These are phyloP conservation scores for Ustilago loliicola DNA, from an alignment of 1,284 basidiomycete species.

Conservation along the genomic window DNA sequence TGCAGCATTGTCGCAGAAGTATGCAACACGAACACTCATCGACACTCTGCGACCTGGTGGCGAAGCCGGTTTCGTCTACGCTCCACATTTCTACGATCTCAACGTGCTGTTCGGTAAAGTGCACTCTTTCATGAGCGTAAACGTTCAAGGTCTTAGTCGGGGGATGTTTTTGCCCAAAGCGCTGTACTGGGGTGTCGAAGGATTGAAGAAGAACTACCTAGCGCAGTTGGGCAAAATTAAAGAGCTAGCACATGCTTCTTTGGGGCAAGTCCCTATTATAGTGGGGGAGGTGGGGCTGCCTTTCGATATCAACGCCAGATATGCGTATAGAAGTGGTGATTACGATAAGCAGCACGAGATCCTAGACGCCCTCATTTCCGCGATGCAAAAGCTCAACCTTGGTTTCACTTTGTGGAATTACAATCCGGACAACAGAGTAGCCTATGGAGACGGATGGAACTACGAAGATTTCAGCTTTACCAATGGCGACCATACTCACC, in stretches of 20 bases:
- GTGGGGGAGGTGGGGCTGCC: slow-evolving; percentile 68
- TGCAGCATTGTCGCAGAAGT: slow-evolving; percentile 43
- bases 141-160: slow-evolving; percentile 66
- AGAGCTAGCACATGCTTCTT: slow-evolving; percentile 39
- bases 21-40: slow-evolving; percentile 47
- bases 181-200: slow-evolving; percentile 61
- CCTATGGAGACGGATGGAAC: slow-evolving; percentile 90
- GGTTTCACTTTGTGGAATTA: slow-evolving; percentile 84
- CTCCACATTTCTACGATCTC: slow-evolving; percentile 70
- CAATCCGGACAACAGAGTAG: slow-evolving; percentile 86
- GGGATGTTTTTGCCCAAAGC: slow-evolving; percentile 63
- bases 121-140: slow-evolving; percentile 60
- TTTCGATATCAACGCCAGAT: slow-evolving; percentile 63
- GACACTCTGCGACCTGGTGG: slow-evolving; percentile 52
- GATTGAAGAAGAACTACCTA: slow-evolving; percentile 55
- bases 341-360: slow-evolving; percentile 74
- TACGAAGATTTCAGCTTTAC: slow-evolving; percentile 78
- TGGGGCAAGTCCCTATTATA: slow-evolving; percentile 61
- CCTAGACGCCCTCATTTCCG: slow-evolving; percentile 69
- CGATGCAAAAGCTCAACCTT: slow-evolving; percentile 65
- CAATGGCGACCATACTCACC: slow-evolving; percentile 78
- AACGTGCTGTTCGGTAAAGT: slow-evolving; percentile 68
- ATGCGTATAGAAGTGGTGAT: slow-evolving; percentile 74
- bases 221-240: slow-evolving; percentile 53
- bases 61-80: slow-evolving; percentile 52